Conservation (phyloP, 495 filamentous ascomycete genomes). For the Xylaria acuta region DNA sequence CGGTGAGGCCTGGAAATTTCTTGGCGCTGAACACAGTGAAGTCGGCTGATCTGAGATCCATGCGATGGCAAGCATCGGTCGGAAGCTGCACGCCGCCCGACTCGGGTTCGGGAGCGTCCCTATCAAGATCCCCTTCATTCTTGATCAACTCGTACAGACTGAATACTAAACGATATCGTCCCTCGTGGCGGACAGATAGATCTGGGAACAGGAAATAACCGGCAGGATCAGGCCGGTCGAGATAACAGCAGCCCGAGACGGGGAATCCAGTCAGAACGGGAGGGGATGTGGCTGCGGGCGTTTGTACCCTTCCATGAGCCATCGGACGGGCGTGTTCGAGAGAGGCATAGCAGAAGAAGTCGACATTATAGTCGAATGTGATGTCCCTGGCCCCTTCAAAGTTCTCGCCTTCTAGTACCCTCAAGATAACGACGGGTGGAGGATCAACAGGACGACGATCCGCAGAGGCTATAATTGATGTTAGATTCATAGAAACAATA, state of each 20-base stretch:
- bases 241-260: slow-evolving; percentile 94
- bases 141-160: slow-evolving; percentile 92
- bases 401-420: slow-evolving; percentile 79
- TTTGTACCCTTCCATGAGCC: slow-evolving; percentile 76
- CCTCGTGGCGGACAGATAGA: slow-evolving; percentile 94
- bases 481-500: slow-evolving; percentile 18
- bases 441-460: slow-evolving; percentile 97
- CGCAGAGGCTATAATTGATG: slow-evolving; percentile 72
- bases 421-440: slow-evolving; percentile 93
- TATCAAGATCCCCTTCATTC: slow-evolving; percentile 63
- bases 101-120: slow-evolving; percentile 43
- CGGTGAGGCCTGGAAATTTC: slow-evolving; percentile 95
- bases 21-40: slow-evolving; percentile 96
- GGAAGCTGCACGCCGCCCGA: slow-evolving; percentile 48
- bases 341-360: slow-evolving; percentile 96
- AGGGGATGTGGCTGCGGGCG: slow-evolving; percentile 67
- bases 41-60: slow-evolving; percentile 86
- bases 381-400: slow-evolving; percentile 69
- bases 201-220: slow-evolving; percentile 99
- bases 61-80: slow-evolving; percentile 60
- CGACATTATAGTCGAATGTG: slow-evolving; percentile 92
- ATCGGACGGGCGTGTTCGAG: slow-evolving; percentile 87
- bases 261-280: slow-evolving; percentile 94
- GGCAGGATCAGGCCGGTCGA: slow-evolving; percentile 88
- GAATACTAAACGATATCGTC: slow-evolving; percentile 86